Base-by-base conservation (phyloP, 2,329 filamentous ascomycete genomes). In the Talaromyces rugulosus region DNA sequence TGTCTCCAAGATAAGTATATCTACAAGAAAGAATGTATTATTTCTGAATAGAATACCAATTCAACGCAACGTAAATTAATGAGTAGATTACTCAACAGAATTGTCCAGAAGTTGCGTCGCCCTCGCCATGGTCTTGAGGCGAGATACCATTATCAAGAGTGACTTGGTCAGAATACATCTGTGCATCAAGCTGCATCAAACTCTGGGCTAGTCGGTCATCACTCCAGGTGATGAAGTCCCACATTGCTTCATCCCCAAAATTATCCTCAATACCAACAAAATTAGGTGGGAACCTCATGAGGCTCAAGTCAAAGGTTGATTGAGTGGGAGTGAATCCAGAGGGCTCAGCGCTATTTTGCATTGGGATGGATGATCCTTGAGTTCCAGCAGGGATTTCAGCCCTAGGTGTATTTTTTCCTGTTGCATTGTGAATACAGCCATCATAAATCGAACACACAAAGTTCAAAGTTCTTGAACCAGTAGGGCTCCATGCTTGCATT, bases 381-480 rank as follows among this genome's bases (percentile, higher is more conserved):
- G 5, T n/a, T 11, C 14, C 50, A n/a, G 14, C 28, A n/a, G 27
- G 27, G 7, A 31, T 31, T 31, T 31, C 50, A 31, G 28, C 8
- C 11, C 14, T 16, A 27, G 50, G 50, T 1, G 28, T n/a, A 18
- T 27, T 31, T 33, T 28, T 31, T 5, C 9, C 30, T n/a, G 50
- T 53, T 31, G 23, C 2, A 5, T 5, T 30, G 18, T 27, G 50
- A 30, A 75, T 76, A 61, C 74, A 76, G 12, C 85, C 85, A 67
- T 88, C 86, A 69, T 87, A 87, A 75, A 89, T 86, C 66, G 84
- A 81, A 67, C 80, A 82, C 28, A 89, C 82, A 4, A 88, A 86
- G 71, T 89, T 86, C 52, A 86, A 78, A 59, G 85, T 87, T 61
- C 86, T 80, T 64, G 83, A 82, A 0, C 86, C 87, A 2, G 86